Evolutionary conservation across 164 flowering plant genomes (phyloP).

Genomic region (Vitis cinerea): DNA sequence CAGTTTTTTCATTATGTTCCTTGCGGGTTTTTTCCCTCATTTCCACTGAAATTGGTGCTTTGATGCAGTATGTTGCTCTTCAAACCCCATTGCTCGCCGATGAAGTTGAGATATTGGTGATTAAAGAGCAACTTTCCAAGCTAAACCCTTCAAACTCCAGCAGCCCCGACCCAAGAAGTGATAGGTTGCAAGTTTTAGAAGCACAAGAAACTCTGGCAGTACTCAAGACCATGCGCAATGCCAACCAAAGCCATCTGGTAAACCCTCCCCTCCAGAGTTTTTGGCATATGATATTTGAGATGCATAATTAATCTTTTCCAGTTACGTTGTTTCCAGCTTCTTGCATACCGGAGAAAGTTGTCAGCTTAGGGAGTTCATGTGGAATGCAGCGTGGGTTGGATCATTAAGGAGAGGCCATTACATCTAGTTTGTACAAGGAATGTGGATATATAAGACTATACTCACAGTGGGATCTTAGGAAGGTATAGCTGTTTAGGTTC

Average conservation of each 20-base stretch:
- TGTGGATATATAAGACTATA: too few species aligned
- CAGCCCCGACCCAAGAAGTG: conserved; percentile 27
- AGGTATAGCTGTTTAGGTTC: too few species aligned
- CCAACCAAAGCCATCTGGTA: conserved; percentile 52
- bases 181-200: conserved; percentile 40
- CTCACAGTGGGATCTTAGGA: too few species aligned
- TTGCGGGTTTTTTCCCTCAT: not conserved
- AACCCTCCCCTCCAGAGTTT: conserved; percentile 9
- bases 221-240: conserved; percentile 28
- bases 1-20: not conserved
- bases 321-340: conserved; percentile 37
- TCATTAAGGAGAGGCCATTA: not conserved
- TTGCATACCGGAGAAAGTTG: conserved; percentile 42
- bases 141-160: conserved; percentile 23
- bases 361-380: conserved; percentile 6
- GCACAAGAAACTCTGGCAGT: conserved; percentile 57
- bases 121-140: conserved; percentile 29
- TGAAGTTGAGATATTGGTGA: conserved; percentile 54
- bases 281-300: not conserved
- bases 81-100: conserved; percentile 44
- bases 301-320: not conserved
- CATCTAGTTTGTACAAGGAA: not conserved
- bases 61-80: conserved; percentile 59
- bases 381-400: not conserved
- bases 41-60: not conserved